These are phyloP conservation scores for Penicillium crystallinum DNA, from an alignment of 495 filamentous ascomycete species.

Conservation along the genomic window DNA sequence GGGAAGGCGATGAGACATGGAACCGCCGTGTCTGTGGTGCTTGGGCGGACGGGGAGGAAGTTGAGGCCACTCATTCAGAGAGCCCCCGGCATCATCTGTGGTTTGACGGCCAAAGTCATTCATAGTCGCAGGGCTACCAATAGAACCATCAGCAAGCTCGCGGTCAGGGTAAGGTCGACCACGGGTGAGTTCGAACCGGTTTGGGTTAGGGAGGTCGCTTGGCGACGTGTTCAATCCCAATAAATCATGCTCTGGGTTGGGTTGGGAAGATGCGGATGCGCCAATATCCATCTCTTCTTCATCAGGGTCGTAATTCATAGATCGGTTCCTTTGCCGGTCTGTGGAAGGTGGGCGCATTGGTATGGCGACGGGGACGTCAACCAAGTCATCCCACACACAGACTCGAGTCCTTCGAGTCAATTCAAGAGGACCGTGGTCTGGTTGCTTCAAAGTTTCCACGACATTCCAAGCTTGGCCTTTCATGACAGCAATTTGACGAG, in stretches of 20 bases:
- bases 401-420: slow-evolving; percentile 84
- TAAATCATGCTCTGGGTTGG: slow-evolving; percentile 61
- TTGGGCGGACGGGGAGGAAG: slow-evolving; percentile 30
- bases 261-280: slow-evolving; percentile 57
- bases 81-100: slow-evolving; percentile 26
- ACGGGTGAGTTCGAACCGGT: slow-evolving; percentile 75
- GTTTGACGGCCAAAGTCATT: slow-evolving; percentile 27
- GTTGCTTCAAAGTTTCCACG: slow-evolving; percentile 88
- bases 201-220: slow-evolving; percentile 69
- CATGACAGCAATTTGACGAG: slow-evolving; percentile 94
- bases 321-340: slow-evolving; percentile 64
- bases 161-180: slow-evolving; percentile 45
- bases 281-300: slow-evolving; percentile 91
- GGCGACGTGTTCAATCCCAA: slow-evolving; percentile 60
- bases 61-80: slow-evolving; percentile 39
- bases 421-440: slow-evolving; percentile 89
- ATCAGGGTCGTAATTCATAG: slow-evolving; percentile 42
- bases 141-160: slow-evolving; percentile 27
- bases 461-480: slow-evolving; percentile 99
- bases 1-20: slow-evolving; percentile 31
- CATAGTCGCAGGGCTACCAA: slow-evolving; percentile 35
- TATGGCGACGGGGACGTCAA: slow-evolving; percentile 90
- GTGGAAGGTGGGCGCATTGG: slow-evolving; percentile 75
- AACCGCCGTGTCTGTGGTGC: slow-evolving; percentile 39
- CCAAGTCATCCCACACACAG: slow-evolving; percentile 96